Base-by-base conservation (phyloP, 2,329 filamentous ascomycete genomes). In the Hortaea sp. region DNA sequence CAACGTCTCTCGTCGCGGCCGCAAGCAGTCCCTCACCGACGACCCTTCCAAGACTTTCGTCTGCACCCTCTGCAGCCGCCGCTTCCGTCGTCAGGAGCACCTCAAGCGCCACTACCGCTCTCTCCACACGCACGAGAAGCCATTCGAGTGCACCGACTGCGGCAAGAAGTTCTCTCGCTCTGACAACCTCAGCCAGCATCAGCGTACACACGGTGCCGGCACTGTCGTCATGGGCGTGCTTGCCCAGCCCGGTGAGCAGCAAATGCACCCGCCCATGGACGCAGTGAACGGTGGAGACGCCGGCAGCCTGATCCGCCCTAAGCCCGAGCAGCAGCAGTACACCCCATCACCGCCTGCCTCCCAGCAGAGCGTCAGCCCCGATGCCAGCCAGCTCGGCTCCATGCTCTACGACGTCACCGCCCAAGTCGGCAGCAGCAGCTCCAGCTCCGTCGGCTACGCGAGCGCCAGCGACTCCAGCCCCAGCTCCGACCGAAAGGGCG, bases 101-200 rank as follows among this genome's bases (percentile, higher is more conserved):
- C 80, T 98, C 50, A 98, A 98, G 81, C 86, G 92, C 53, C 92
- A 98, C 75, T 95, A 95, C 76, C 84, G 92, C 58, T 97, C 92
- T 48, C 87, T 98, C 41, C 92, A 98, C 76, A 98, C 92, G 1
- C 84, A 94, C 63, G 92, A 97, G 66, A 98, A 97, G 81, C 92
- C 92, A 5, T 98, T 97, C 61, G 88, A 94, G 72, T 98, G 92
- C 76, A 79, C 82, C 55, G 90, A 98, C 72, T 98, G 92, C 63
- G 90, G 92, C 59, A 98, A 98, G 84, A 95, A 94, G 75, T 98
- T 97, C 73, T 97, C 90, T 13, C 84, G 92, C 60, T 94, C 87
- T 58, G 92, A 98, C 71, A 98, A 98, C 74, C 79, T 98, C 11
- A 86, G 88, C 27, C 92, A 98, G 71, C 92, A 98, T 66, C 84